Base-by-base conservation (phyloP, 306 rosid species). In the Ceratonia siliqua region DNA sequence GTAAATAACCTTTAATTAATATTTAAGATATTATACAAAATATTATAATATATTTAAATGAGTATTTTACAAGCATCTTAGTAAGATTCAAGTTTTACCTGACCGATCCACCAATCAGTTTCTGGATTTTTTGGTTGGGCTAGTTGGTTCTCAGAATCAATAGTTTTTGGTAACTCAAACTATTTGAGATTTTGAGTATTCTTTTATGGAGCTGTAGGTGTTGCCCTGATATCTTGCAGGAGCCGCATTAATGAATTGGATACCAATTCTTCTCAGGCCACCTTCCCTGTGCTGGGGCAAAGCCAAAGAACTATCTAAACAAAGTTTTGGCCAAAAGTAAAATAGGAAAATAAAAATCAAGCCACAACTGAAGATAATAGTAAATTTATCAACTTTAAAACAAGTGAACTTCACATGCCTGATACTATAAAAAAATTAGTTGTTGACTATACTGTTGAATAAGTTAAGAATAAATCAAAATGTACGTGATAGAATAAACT, bases 201-300 rank as follows among this genome's bases (percentile, higher is more conserved):
- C 49, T 38, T 73, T n/a, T 25, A 49, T 66, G 70, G 68, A 78
- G 54, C 49, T 74, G 38, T 54, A 68, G 75, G 54, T 24, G 18
- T 7, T 70, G n/a, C 15, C 72, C 27, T 28, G 22, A 24, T 18
- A 24, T 52, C 35, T 69, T 55, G 13, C 17, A 9, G 55, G 57
- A 54, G 49, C 53, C 76, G 17, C 35, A 12, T 63, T 46, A 46
- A 22, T 22, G 10, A 18, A 50, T 50, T 6, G 28, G 33, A 39
- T 66, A 0, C 68, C 58, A 41, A 32, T 41, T 64, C 21, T 41
- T 64, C 21, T 76, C 25, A 25, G 68, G 49, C 59, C 54, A 55
- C 79, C 71, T 65, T 45, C 21, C 53, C 38, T 5, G 45, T 64
- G 55, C 39, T 30, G 66, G 30, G 27, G 8, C 39, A 42, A 71